A percentile compares a stretch with the other conserved stretches of the same genome.
These are phyloP conservation scores for Ceriops tagal DNA, from an alignment of 345 rosid species.

Conservation along the genomic window DNA sequence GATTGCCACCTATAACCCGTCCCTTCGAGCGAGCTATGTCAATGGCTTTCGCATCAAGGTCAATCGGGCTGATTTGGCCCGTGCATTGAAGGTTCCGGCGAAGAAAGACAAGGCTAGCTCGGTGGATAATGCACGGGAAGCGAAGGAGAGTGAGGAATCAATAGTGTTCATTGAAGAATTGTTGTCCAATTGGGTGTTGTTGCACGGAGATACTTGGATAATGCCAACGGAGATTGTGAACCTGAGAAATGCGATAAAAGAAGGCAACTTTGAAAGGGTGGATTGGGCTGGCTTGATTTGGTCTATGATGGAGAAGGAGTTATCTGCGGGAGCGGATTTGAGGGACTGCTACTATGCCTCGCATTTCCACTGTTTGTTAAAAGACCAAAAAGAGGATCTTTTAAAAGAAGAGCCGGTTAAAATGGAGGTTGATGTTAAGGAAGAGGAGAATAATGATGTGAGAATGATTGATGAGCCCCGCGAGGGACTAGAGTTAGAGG, in stretches of 20 bases:
- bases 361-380: constrained; percentile 76
- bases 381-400: constrained; percentile 43
- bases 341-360: constrained; percentile 80
- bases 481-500: constrained; percentile 46
- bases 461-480: constrained; percentile 32
- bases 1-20: constrained; percentile 47
- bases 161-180: constrained; percentile 49
- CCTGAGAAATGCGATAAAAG: constrained; percentile 41
- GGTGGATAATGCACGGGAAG: constrained; percentile 27
- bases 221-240: constrained; percentile 59
- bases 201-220: constrained; percentile 84
- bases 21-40: constrained; percentile 51
- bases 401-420: constrained; percentile 23
- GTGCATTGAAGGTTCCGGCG: constrained; percentile 68
- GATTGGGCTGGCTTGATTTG: constrained; percentile 78
- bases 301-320: constrained; percentile 89
- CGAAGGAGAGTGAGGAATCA: constrained; percentile 46
- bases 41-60: constrained; percentile 48
- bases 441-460: constrained; percentile 39
- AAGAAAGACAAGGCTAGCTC: constrained; percentile 43
- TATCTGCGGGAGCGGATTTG: constrained; percentile 36
- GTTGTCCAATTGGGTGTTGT: constrained; percentile 57
- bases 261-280: constrained; percentile 63
- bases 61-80: constrained; percentile 71
- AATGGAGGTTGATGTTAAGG: constrained; percentile 33